These are phyloP conservation scores for Rosa lucieae DNA, from an alignment of 306 rosid genomes.

Conservation along the genomic window DNA sequence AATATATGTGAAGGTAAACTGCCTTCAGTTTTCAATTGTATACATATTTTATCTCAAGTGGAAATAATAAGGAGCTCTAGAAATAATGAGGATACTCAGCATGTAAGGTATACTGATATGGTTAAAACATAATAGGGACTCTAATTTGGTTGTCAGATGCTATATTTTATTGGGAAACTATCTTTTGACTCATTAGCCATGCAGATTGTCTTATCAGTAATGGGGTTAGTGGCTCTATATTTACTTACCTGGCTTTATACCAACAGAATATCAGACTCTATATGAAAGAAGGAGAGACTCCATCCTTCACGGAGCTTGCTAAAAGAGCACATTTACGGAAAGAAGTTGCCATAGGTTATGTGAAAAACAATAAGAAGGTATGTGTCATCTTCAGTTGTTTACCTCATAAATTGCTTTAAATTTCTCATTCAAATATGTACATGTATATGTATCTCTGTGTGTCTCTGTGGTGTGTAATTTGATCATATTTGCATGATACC, in stretches of 20 bases:
- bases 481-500: conserved; percentile 5
- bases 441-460: too few species aligned
- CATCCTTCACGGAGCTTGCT: conserved; percentile 73
- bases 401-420: conserved; percentile 4
- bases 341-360: conserved; percentile 95
- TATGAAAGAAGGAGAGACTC: conserved; percentile 87
- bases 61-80: neutral
- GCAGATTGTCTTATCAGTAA: neutral
- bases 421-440: neutral
- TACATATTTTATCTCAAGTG: neutral
- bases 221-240: neutral
- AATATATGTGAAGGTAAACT: conserved; percentile 88
- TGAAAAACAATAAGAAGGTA: conserved; percentile 80
- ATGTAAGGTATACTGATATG: neutral
- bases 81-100: too few species aligned
- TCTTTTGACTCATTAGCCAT: neutral
- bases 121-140: neutral
- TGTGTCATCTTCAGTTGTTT: conserved; percentile 16
- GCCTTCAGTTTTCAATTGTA: neutral
- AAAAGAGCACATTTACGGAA: conserved; percentile 82
- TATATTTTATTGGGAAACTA: neutral
- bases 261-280: conserved; percentile 72
- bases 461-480: neutral
- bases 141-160: neutral
- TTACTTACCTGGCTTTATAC: conserved; percentile 20